Evolutionary conservation across 257 asterid species (phyloP), one percentile per base, ranked within the genome.

Genomic region (Cinchona pubescens): DNA sequence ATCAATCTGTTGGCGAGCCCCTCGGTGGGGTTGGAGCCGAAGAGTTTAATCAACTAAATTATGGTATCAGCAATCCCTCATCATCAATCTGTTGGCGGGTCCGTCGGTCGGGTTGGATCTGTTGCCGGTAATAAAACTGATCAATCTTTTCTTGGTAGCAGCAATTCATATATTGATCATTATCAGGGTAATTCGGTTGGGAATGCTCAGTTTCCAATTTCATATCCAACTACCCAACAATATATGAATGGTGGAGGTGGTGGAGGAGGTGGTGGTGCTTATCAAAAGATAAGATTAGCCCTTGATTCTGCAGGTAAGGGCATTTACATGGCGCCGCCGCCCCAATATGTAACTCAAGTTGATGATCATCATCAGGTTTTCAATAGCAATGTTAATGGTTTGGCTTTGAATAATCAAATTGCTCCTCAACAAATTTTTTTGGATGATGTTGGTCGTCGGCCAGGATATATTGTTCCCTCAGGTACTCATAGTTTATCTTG

Each of bases 291-390:
- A 85, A 79, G 91, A 75, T 72, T n/a, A n/a, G n/a, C n/a, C n/a
- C n/a, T 73, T 62, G 84, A 83, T 67, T 82, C 84, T 0, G 90
- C 87, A 0, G 87, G 82, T 0, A 74, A 75, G 16, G 86, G 79
- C 3, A 48, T 59, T n/a, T 42, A 56, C 68, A 23, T 25, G n/a
- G n/a, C n/a, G n/a, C n/a, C n/a, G 42, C 78, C 65, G 10, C 68
- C 75, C 6, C 80, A 68, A 7, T 59, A 63, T 42, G 25, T 70
- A 1, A 60, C 23, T 25, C 29, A n/a, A 0, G 32, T 21, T 37
- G 58, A 30, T 5, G 68, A n/a, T n/a, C n/a, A n/a, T n/a, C n/a
- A 65, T 7, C 59, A 51, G 25, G 46, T 27, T 61, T 15, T 60
- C 60, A 40, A 30, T 45, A 42, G 18, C 12, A 4, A 35, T 46